Percentiles rank a stretch among this genome's conserved stretches.
These are phyloP conservation scores for Durotheca rogersii DNA, from an alignment of 495 filamentous ascomycete species.

Conservation along the genomic window DNA sequence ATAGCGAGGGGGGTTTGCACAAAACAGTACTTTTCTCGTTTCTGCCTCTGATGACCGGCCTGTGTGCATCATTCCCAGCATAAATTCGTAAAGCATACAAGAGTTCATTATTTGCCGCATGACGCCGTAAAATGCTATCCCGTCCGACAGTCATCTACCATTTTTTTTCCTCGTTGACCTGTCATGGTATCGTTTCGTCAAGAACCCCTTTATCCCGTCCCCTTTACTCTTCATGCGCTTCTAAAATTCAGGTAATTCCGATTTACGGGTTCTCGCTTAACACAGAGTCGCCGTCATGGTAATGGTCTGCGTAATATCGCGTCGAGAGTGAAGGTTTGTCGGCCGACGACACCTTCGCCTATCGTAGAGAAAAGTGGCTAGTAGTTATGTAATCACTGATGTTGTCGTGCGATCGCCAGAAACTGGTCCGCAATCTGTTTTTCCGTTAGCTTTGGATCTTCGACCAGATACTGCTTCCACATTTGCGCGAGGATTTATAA, in stretches of 20 bases:
- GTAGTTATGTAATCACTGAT: conserved; percentile 20
- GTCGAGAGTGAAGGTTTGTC: neutral
- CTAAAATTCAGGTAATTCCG: conserved; percentile 3
- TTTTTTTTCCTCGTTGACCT: conserved; percentile 18
- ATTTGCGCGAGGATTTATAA: conserved; percentile 2
- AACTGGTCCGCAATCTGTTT: conserved; percentile 47
- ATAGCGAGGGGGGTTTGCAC: neutral
- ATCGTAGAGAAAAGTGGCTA: neutral
- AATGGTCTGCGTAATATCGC: conserved; percentile 8
- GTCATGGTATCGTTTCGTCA: conserved; percentile 21
- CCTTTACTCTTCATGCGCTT: conserved; percentile 10
- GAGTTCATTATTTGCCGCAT: conserved; percentile 15
- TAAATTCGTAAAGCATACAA: conserved; percentile 14
- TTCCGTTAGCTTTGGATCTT: conserved; percentile 18
- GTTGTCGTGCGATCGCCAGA: conserved; percentile 39
- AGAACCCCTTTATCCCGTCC: conserved; percentile 18
- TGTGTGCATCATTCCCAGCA: neutral
- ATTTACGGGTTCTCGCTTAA: conserved; percentile 11
- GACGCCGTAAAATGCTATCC: conserved; percentile 28
- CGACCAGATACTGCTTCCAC: neutral
- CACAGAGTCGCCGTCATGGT: conserved; percentile 5
- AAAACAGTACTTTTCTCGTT: conserved; percentile 1
- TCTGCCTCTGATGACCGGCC: neutral
- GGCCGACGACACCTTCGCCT: conserved; percentile 2
- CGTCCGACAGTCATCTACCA: conserved; percentile 20